Base-by-base conservation (phyloP, 2,329 filamentous ascomycete species). In the Nakataea oryzae region DNA sequence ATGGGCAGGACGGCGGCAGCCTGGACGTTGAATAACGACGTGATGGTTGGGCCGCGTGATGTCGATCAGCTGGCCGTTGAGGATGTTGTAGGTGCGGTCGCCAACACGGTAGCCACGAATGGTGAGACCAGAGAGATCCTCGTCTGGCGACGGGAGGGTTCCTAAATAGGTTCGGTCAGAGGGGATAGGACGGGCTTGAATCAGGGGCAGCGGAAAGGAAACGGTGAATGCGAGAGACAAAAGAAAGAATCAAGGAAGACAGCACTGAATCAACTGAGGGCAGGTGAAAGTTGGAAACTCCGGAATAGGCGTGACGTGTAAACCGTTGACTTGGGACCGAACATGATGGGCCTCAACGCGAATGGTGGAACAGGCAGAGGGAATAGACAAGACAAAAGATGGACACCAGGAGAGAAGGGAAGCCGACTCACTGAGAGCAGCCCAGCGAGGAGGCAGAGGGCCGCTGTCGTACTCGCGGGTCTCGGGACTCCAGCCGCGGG, bases 371-470 rank as follows among this genome's bases (percentile, higher is more conserved):
- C 13, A 41, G 13, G 1, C 21, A n/a, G 13, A 6, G n/a, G 41
- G 17, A 3, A 12, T 1, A 11, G 17, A 17, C 13, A 55, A 5
- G 54, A 56, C 8, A 28, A 60, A 34, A 21, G 17, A 54, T n/a
- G 41, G 30, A 41, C 21, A 21, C n/a, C 27, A 41, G 27, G 29
- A 58, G n/a, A 47, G 41, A 47, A 47, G 21, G 41, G 21, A 58
- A 26, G 57, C n/a, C 41, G 32, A 57, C 61, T 32, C 30, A 62
- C 57, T 47, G 57, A 62, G 34, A 41, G 60, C 57, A 12, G 61
- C 62, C 13, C 60, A 64, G 59, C 61, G 58, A 3, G 65, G 65
- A 13, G 66, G 65, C 3, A 64, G 63, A 17, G 61, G 65, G 21
- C 64, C 65, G 54, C 50, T 27, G 62, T 67, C 66, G 32, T 59